Percentiles rank a stretch among this genome's conserved stretches.
Evolutionary conservation across 2,329 filamentous ascomycete genomes (phyloP).

Genomic region (Penicillium sp.): DNA sequence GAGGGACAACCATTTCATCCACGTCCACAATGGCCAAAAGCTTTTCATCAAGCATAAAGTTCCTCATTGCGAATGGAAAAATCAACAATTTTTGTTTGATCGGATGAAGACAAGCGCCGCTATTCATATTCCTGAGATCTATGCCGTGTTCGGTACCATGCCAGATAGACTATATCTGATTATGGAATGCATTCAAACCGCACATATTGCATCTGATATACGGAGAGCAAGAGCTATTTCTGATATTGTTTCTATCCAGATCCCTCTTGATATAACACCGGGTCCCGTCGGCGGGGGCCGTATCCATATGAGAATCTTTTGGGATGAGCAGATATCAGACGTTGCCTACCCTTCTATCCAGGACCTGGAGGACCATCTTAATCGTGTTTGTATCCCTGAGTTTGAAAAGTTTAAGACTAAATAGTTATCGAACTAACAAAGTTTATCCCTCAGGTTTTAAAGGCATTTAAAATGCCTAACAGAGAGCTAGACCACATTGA

Average conservation of each 20-base stretch:
- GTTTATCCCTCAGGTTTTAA: background rate
- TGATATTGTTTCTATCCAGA: background rate
- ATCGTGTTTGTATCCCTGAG: background rate
- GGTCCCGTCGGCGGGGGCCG: background rate
- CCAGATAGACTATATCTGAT: background rate
- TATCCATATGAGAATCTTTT: conserved; percentile 2
- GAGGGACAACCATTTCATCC: background rate
- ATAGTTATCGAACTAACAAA: background rate
- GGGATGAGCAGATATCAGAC: background rate
- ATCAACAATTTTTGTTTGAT: background rate
- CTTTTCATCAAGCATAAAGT: background rate
- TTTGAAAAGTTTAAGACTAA: background rate
- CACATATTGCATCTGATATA: background rate
- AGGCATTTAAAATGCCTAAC: background rate
- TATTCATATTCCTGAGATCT: conserved; percentile 1
- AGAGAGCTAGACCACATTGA: background rate
- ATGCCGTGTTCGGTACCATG: background rate
- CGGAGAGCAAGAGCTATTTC: background rate
- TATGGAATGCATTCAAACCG: background rate
- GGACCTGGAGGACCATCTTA: background rate
- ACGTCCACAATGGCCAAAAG: background rate
- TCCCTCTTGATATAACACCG: background rate
- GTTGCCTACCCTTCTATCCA: background rate
- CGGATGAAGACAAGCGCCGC: background rate
- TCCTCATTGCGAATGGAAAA: background rate